Percentiles rank a stretch among this genome's conserved stretches.
Conservation (phyloP, 176 grass and related monocot species). For the Themeda triandra region DNA sequence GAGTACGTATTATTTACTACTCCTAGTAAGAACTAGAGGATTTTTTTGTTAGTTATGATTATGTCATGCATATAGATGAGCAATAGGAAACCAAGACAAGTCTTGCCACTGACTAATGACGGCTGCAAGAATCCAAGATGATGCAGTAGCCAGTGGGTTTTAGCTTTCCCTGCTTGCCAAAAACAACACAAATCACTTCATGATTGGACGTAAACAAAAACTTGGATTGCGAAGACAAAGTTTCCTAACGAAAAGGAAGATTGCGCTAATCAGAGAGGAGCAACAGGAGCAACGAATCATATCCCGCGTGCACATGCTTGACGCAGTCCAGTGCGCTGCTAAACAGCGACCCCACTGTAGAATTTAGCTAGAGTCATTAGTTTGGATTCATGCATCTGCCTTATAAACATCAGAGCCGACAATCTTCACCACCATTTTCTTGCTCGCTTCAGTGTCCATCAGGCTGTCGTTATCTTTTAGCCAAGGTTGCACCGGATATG, state of each 20-base stretch:
- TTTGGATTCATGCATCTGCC: not conserved
- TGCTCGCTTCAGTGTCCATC: not conserved
- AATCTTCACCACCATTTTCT: not conserved
- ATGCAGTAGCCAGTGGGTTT: not conserved
- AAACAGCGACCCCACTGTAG: not conserved
- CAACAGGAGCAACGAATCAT: not conserved
- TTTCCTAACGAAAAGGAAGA: not conserved
- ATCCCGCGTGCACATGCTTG: not conserved
- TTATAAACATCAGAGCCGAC: not conserved
- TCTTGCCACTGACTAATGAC: not conserved
- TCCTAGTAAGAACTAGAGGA: no score
- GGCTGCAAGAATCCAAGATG: not conserved
- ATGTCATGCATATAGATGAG: no score
- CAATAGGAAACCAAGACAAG: not conserved
- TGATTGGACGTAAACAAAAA: not conserved
- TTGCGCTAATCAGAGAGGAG: not conserved
- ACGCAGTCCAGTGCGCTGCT: not conserved
- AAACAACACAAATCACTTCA: not conserved
- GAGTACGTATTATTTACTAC: no score
- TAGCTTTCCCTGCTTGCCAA: not conserved
- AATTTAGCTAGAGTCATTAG: not conserved
- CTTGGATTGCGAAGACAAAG: not conserved
- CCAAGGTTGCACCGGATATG: not conserved
- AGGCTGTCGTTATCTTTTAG: not conserved
- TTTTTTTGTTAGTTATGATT: no score